These are phyloP conservation scores for Rosa lucieae DNA, from an alignment of 306 rosid genomes.

Conservation along the genomic window DNA sequence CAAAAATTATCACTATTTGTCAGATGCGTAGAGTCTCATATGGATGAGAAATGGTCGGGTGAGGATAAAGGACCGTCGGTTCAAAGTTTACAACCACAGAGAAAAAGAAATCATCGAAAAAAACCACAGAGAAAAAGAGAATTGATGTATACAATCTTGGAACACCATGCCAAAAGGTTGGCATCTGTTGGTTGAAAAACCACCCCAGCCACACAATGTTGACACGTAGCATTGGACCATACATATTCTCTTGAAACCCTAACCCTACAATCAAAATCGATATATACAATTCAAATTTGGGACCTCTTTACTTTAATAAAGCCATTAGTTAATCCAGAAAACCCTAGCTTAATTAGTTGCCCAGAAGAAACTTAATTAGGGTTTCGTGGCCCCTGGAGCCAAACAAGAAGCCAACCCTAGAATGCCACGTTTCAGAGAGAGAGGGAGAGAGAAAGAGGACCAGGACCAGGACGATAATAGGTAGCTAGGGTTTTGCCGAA, in stretches of 20 bases:
- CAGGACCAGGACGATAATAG: not conserved
- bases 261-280: not conserved
- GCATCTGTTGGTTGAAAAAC: not conserved
- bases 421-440: not conserved
- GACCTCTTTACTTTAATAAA: not conserved
- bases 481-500: not conserved
- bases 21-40: not conserved
- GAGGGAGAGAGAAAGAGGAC: not conserved
- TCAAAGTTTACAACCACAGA: not conserved
- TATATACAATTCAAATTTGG: not conserved
- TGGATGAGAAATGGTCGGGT: not conserved
- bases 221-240: conserved; percentile 1
- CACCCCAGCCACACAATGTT: not conserved
- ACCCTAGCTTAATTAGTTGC: not conserved
- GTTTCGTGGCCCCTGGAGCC: not conserved
- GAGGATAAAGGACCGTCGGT: not conserved
- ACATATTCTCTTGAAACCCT: not conserved
- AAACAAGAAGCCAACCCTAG: not conserved
- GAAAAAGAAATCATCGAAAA: not conserved
- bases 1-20: not conserved
- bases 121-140: not conserved
- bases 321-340: not conserved
- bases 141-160: not conserved
- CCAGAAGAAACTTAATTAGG: not conserved
- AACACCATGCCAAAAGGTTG: not conserved